phyloP scores from a whole-genome alignment of 2,329 filamentous ascomycete species.

The Curvularia lunata region DNA sequence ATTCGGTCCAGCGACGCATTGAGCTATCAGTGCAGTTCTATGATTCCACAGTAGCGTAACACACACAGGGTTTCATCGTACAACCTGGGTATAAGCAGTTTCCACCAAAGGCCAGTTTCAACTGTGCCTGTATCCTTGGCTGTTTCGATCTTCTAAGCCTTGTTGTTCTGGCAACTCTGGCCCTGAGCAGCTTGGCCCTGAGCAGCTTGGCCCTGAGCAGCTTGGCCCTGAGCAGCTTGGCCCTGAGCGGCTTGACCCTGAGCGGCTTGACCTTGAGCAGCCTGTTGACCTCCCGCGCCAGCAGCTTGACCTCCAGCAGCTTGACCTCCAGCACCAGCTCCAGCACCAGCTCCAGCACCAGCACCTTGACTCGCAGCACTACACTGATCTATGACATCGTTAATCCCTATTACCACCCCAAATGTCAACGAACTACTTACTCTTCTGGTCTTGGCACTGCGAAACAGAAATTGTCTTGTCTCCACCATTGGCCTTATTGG shows the following conservation, averaged over 20 bases:
- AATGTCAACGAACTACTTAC: conserved; percentile 18
- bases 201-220: too few relatives aligned
- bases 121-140: neutral
- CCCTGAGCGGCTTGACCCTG: too few relatives aligned
- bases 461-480: conserved; percentile 49
- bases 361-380: too few relatives aligned
- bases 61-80: neutral
- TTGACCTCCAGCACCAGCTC: too few relatives aligned
- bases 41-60: neutral
- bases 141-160: neutral
- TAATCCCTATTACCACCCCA: neutral
- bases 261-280: too few relatives aligned
- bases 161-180: neutral
- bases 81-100: neutral
- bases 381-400: conserved; percentile 8
- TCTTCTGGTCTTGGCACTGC: conserved; percentile 65
- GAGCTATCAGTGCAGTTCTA: neutral
- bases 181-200: neutral
- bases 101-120: neutral
- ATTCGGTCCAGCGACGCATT: neutral
- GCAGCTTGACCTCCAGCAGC: neutral
- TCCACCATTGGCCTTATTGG: conserved; percentile 63
- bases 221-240: too few relatives aligned
- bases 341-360: too few relatives aligned
- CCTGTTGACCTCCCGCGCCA: too few relatives aligned